Evolutionary conservation across 1,284 basidiomycete genomes (phyloP), one percentile per base, ranked within the genome.

Genomic region (Marasmius sp.): DNA sequence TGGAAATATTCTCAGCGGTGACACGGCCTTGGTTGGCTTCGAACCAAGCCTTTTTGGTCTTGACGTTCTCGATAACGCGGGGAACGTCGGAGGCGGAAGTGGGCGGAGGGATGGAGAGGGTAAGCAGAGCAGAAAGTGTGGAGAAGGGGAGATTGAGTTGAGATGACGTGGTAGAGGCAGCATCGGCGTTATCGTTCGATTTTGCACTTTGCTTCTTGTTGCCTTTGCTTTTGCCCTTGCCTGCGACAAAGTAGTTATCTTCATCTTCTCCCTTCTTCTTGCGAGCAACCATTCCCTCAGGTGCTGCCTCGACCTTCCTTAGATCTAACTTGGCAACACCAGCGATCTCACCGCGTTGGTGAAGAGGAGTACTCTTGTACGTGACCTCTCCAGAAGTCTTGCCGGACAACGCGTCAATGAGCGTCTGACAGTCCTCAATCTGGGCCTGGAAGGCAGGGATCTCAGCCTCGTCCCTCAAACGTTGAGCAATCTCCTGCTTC

Each of bases 341-440:
- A 58, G 78, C 81, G 59, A 93, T 74, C 47, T 85, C 83, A n/a
- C 76, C 70, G 68, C 77, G 80, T 60, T 72, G 62, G 36, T 76
- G 68, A 20, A 76, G 69, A 58, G 81, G 73, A 18, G 77, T 69
- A 50, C 81, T 78, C 47, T 85, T 80, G 58, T 79, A 77, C 8
- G 81, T 80, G 62, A 82, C 79, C 69, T 83, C 85, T 55, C 86
- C 81, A 37, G 81, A 81, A 62, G 81, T 79, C 76, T 91, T 92
- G 51, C 91, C 93, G 43, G 85, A 88, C 77, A 99, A 92, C 76
- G 87, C 92, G 74, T 95, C 92, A 74, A 99, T 93, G 65, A 97
- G 86, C 7, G 92, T 96, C 71, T 94, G 91, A 79, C 95, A 98
- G 76, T 99, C 97, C 79, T 99, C 95, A 69, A 99, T 96, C 76